Base-by-base conservation (phyloP, 495 filamentous ascomycete genomes). In the Neurospora cerealis region DNA sequence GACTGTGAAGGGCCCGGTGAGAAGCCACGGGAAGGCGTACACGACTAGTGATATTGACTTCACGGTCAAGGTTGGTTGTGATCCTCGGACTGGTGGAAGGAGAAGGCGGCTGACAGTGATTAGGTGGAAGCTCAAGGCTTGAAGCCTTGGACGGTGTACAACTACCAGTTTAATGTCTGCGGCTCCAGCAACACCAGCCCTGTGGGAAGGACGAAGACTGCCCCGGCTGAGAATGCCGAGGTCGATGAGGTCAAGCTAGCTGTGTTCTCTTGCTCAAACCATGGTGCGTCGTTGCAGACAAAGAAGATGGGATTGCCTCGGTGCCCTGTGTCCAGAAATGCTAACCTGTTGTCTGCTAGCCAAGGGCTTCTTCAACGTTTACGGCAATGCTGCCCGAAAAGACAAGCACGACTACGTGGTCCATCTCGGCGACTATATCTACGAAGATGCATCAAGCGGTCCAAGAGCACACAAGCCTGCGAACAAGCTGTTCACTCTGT, bases 341-440 rank as follows among this genome's bases (percentile, higher is more conserved):
- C 62, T 80, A 69, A 78, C 60, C 39, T 32, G n/a, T 9, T 37
- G 13, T 17, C 54, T 69, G 84, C 24, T 69, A 85, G 83, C 87
- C 9, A 86, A 87, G 73, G 87, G 86, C 17, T 89, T 85, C 75
- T 89, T 89, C 78, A 90, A 89, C 75, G 88, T 88, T 3, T 92
- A 85, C 75, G 89, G 90, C 15, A 92, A 92, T 75, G 82, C 88
- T 15, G 90, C 84, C 9, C 84, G 90, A 28, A 92, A 91, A 77
- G 88, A 89, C 75, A 84, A 83, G 11, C 88, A 91, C 2, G 89
- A 92, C 77, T 91, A 88, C 79, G 88, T 91, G 19, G 54, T 78
- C 32, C 88, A 89, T 75, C 82, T 91, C n/a, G 88, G 89, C 24
- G 90, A 92, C 79, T 91, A 91, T 77, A 89, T 91, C 76, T 91